These are phyloP conservation scores for Lolium rigidum DNA, from an alignment of 176 grass and related monocot species.

Conservation along the genomic window DNA sequence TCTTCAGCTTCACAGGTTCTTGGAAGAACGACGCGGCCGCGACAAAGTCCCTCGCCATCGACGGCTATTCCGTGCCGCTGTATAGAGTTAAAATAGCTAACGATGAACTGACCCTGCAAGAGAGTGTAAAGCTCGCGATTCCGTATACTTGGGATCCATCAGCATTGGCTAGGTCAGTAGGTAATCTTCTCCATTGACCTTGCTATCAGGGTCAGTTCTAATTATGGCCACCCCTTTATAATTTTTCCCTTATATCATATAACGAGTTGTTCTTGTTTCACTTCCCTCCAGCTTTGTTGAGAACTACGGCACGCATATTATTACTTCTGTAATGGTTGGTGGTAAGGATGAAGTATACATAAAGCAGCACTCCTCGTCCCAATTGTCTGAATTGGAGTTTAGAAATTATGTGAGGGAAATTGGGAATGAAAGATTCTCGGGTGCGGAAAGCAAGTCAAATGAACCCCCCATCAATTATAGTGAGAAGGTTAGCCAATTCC, in stretches of 20 bases:
- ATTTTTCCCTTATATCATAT: constrained; percentile 24
- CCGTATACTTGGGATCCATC: constrained; percentile 86
- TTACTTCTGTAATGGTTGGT: constrained; percentile 91
- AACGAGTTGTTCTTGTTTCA: constrained; percentile 34
- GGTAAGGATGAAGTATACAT: constrained; percentile 99
- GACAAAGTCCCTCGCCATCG: constrained; percentile 86
- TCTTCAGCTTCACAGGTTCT: constrained; percentile 93
- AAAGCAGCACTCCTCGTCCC: constrained; percentile 95
- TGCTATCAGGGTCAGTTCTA: constrained; percentile 60
- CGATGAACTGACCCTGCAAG: constrained; percentile 55
- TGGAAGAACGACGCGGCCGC: constrained; percentile 75
- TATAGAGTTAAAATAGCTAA: constrained; percentile 63
- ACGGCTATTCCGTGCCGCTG: constrained; percentile 71
- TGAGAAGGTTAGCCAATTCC: constrained; percentile 81
- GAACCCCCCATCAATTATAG: constrained; percentile 66
- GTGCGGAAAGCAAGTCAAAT: constrained; percentile 69
- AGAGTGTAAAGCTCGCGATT: constrained; percentile 69
- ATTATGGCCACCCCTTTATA: constrained; percentile 14
- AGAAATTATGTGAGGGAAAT: constrained; percentile 93
- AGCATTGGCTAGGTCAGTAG: constrained; percentile 99
- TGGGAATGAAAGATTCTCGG: constrained; percentile 83
- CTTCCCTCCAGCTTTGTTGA: constrained; percentile 86
- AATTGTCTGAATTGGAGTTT: constrained; percentile 83
- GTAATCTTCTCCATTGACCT: constrained; percentile 86
- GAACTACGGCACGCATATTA: constrained; percentile 94